These are phyloP conservation scores for Lentinula aciculospora DNA, from an alignment of 768 basidiomycete species.

Conservation along the genomic window DNA sequence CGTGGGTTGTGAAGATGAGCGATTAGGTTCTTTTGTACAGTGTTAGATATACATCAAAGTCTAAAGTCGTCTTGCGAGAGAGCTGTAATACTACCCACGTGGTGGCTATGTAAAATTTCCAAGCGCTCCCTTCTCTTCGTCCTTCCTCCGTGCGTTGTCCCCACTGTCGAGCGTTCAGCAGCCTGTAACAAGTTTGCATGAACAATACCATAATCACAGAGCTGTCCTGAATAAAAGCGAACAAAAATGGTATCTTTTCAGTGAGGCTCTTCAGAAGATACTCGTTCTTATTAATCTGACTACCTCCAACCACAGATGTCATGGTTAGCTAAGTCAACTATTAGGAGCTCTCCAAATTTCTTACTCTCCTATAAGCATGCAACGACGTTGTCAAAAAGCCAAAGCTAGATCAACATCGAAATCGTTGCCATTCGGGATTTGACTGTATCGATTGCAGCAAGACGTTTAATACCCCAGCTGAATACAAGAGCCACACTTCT, in stretches of 20 bases:
- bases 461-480: slow-evolving; percentile 67
- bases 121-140: not conserved
- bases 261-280: slow-evolving; percentile 32
- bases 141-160: not conserved
- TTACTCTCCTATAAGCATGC: slow-evolving; percentile 44
- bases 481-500: slow-evolving; percentile 78
- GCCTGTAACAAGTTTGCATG: no score
- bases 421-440: slow-evolving; percentile 58
- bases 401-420: slow-evolving; percentile 77
- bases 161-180: no score
- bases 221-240: not conserved
- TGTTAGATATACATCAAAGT: not conserved
- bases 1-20: slow-evolving; percentile 53
- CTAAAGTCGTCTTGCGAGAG: no score
- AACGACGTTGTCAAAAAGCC: slow-evolving; percentile 90
- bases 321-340: slow-evolving; percentile 38
- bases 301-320: slow-evolving; percentile 45
- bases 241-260: slow-evolving; percentile 66
- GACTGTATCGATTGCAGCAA: slow-evolving; percentile 89
- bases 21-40: slow-evolving; percentile 9
- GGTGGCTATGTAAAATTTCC: slow-evolving; percentile 3
- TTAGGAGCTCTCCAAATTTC: not conserved
- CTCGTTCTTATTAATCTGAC: not conserved
- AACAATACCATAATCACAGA: no score
- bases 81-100: not conserved